Percentiles rank a stretch among this genome's conserved stretches.
These are phyloP conservation scores for Entelexis sorbosivorans DNA, from an alignment of 1,139 yeast genomes.

Conservation along the genomic window DNA sequence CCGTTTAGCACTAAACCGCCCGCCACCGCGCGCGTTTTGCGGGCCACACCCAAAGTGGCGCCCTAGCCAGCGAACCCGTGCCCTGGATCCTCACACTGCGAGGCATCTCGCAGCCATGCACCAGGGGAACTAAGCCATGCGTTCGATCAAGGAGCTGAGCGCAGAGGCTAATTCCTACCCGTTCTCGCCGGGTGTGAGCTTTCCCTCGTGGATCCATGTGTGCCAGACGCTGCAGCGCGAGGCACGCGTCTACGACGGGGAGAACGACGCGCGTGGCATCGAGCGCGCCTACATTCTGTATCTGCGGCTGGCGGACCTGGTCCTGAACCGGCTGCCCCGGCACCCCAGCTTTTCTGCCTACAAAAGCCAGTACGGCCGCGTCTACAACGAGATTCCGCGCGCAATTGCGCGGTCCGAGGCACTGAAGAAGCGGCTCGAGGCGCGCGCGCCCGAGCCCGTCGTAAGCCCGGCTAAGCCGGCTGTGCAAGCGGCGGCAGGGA, in stretches of 20 bases:
- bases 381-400: constrained; percentile 16
- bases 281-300: constrained; percentile 43
- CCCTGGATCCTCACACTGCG: neutral
- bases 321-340: constrained; percentile 36
- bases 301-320: constrained; percentile 40
- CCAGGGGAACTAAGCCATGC: constrained; percentile 24
- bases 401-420: constrained; percentile 20
- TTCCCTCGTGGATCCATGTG: constrained; percentile 39
- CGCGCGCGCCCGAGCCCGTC: constrained; percentile 5
- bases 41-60: no score
- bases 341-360: constrained; percentile 36
- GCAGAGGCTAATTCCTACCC: constrained; percentile 37
- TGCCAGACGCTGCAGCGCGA: constrained; percentile 34
- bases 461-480: no score
- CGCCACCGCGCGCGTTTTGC: no score
- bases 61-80: neutral
- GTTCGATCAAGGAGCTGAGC: constrained; percentile 29
- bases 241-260: constrained; percentile 38
- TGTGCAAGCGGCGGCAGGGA: no score
- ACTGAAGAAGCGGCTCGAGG: constrained; percentile 13
- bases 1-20: no score
- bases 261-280: constrained; percentile 28
- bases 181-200: constrained; percentile 35
- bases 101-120: neutral
- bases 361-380: constrained; percentile 24